Evolutionary conservation across 2,329 filamentous ascomycete species (phyloP).

Genomic region (Colletotrichum sp.): DNA sequence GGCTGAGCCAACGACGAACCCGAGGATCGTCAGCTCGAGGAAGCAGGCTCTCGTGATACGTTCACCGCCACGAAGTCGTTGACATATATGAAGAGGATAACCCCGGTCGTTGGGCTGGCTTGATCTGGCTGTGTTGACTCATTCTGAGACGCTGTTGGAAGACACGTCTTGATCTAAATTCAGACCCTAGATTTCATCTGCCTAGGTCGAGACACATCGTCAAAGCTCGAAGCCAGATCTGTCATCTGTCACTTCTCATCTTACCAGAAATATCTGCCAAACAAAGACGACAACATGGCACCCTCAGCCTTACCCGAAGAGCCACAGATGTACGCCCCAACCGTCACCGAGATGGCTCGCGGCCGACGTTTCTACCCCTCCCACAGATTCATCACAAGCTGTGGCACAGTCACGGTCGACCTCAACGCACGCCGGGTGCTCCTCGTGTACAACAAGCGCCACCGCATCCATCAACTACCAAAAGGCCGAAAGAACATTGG

Average conservation of each 20-base stretch:
- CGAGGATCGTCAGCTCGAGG: neutral
- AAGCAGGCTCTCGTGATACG: neutral
- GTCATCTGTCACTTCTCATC: neutral
- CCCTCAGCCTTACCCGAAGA: slow-evolving; percentile 7
- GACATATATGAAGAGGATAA: neutral
- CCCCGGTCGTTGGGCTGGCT: neutral
- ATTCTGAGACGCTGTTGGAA: neutral
- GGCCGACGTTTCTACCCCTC: slow-evolving; percentile 41
- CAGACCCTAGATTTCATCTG: neutral
- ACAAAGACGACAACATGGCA: neutral
- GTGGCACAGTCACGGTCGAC: slow-evolving; percentile 52
- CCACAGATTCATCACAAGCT: slow-evolving; percentile 47
- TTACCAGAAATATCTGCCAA: neutral
- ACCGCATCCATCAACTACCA: slow-evolving; percentile 50
- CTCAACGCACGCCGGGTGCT: slow-evolving; percentile 39
- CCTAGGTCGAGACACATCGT: neutral
- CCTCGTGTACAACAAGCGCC: slow-evolving; percentile 46
- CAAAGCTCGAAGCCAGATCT: neutral
- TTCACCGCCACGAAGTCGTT: slow-evolving; percentile 4
- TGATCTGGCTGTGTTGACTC: neutral
- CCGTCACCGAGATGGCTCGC: slow-evolving; percentile 5
- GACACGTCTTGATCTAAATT: neutral
- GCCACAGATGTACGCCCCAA: slow-evolving; percentile 3
- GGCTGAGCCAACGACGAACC: neutral
- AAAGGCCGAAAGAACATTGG: slow-evolving; percentile 55